These are phyloP conservation scores for Colletotrichum abscissum DNA, from an alignment of 2,329 filamentous ascomycete genomes.

Conservation along the genomic window DNA sequence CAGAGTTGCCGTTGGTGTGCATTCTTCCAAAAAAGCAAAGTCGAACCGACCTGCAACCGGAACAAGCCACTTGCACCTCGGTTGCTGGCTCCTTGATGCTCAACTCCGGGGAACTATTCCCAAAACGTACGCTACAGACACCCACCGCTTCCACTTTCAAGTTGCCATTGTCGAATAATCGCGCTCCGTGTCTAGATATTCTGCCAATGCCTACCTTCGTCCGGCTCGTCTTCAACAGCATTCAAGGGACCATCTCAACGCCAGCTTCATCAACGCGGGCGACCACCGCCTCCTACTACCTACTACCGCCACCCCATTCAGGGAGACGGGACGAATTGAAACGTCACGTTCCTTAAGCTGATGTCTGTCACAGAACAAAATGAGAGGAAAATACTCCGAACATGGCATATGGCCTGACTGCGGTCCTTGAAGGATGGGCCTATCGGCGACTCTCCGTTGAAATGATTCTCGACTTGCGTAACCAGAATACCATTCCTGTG, in stretches of 20 bases:
- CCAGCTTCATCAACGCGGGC: background rate
- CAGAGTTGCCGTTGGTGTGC: conserved; percentile 16
- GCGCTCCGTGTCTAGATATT: background rate
- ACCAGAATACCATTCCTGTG: conserved; percentile 1
- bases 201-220: background rate
- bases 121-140: background rate
- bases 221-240: background rate
- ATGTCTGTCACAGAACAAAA: conserved; percentile 22
- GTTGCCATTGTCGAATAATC: background rate
- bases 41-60: background rate
- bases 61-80: background rate
- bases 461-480: background rate
- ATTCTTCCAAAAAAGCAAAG: background rate
- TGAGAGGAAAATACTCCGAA: conserved; percentile 20
- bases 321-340: conserved; percentile 30
- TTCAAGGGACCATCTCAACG: background rate
- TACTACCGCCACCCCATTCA: background rate
- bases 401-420: background rate
- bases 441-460: conserved; percentile 2
- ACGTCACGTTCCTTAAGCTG: conserved; percentile 23
- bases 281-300: background rate
- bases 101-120: background rate
- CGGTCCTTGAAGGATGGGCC: background rate
- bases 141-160: background rate
- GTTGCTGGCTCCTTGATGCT: background rate